Base-by-base conservation (phyloP, 768 basidiomycete genomes). In the Lepiota brunneoincarnata region DNA sequence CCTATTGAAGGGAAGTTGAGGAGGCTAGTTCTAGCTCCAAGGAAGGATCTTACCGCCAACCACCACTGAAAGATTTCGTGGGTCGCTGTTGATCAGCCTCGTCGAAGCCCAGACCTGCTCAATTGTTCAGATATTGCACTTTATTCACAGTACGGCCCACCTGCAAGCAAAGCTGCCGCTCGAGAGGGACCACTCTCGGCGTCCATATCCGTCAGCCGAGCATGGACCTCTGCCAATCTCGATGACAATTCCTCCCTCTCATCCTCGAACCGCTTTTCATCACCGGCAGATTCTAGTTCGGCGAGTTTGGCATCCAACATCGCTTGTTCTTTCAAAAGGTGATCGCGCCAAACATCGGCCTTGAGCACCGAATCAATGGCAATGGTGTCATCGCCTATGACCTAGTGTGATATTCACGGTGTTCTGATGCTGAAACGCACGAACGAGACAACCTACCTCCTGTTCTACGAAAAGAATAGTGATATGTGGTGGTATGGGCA, bases 321-420 rank as follows among this genome's bases (percentile, higher is more conserved):
- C 0, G 72, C 72, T 69, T 98, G 95, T 64, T 99, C 93, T 51
- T 85, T 88, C 46, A 97, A 71, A 15, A 98, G 76, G 59, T 92
- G 89, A 63, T 96, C 94, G 66, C 96, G 80, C 93, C 97, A 98
- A 28, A 99, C 97, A 66, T 99, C 97, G n/a, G 97, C 97, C 68
- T 95, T 93, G n/a, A 99, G 78, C 18, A 99, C 97, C 1, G 95
- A 94, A 18, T 94, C 90, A 39, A 99, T 77, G 2, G 97, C 97
- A 1, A 76, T 74, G 0, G 94, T 98, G 59, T 95, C 94, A 67
- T 98, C 96, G 28, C 96, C 97, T 51, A 93, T 67, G 60, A 98
- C 89, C 91, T 94, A 45, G 38, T 21, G 20, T 53, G 24, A 43
- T 49, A 18, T 54, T 45, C 34, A 55, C 45, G 55, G 45, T 6